Base-by-base conservation (phyloP, 2,329 filamentous ascomycete species). In the Diplodia sapinea region DNA sequence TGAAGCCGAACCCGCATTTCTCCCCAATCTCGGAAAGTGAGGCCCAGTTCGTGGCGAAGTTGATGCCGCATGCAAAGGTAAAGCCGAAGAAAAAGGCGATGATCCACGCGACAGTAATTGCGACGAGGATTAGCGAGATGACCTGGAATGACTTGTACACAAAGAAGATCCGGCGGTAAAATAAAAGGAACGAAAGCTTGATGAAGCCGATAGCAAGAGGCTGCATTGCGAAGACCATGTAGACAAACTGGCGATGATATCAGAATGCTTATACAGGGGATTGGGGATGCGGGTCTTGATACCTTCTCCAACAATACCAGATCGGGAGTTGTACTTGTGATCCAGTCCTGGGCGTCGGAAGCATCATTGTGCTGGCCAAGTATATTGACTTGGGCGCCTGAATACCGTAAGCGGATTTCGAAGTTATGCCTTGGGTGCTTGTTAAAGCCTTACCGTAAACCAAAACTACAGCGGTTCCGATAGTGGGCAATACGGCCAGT, bases 1-100 rank as follows among this genome's bases (percentile, higher is more conserved):
- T 47, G 38, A 62, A 62, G 7, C 57, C 57, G 8, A 62, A 62
- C 5, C 57, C 57, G 26, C 57, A 62, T 17, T 49, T 50, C 7
- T n/a, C 40, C 15, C 7, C 38, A 3, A 62, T 62, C 13, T 50
- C 57, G 15, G 57, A 15, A 20, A 62, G 57, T 17, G 57, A 62
- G 6, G 40, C 57, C 57, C 57, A 62, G 17, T 62, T 62, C 13
- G 40, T 50, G 15, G 38, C 38, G 20, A 62, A 62, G 57, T 20
- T 36, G 40, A 20, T 62, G 23, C 47, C 40, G 47, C 57, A 62
- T 15, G 38, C 57, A 49, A 62, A 62, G 7, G 47, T 50, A 40
- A 62, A 62, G 40, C 57, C 57, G 15, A 62, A 62, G 40, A 62
- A 62, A 26, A 62, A 62, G 20, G 57, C 57, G 8, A 29, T 29